Evolutionary conservation across 805 yeast species (phyloP).

Genomic region (Candida nemodendra): DNA sequence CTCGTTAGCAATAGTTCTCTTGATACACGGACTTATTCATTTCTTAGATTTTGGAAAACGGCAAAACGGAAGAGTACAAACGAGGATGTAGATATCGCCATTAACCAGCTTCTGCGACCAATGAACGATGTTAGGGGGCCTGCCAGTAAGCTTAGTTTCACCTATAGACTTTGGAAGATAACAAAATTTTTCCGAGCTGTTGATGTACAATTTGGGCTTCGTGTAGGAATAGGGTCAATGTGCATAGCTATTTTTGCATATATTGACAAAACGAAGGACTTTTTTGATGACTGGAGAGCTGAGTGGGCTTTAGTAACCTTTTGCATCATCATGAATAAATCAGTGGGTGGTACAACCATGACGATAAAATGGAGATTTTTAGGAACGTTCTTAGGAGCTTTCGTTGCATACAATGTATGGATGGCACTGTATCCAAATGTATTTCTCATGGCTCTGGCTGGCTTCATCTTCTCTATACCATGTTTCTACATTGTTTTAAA

Average conservation of each 20-base stretch:
- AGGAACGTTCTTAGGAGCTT: constrained; percentile 76
- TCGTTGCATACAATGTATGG: constrained; percentile 62
- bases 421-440: constrained; percentile 53
- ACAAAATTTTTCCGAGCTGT: constrained; percentile 54
- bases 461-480: constrained; percentile 46
- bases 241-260: constrained; percentile 67
- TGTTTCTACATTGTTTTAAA: constrained; percentile 58
- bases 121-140: constrained; percentile 12
- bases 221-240: constrained; percentile 78
- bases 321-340: constrained; percentile 80
- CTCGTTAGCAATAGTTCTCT: not conserved
- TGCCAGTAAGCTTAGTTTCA: constrained; percentile 7
- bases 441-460: constrained; percentile 47
- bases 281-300: constrained; percentile 66
- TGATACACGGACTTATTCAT: constrained; percentile 41
- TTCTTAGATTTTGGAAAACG: constrained; percentile 52
- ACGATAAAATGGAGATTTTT: constrained; percentile 70
- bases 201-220: constrained; percentile 74
- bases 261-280: constrained; percentile 49
- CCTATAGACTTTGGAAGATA: constrained; percentile 45
- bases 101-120: constrained; percentile 40
- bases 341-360: constrained; percentile 81
- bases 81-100: constrained; percentile 16
- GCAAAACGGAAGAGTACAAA: not conserved
- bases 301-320: constrained; percentile 87